Conservation (phyloP, 768 basidiomycete species). For the Mycena belliarum region DNA sequence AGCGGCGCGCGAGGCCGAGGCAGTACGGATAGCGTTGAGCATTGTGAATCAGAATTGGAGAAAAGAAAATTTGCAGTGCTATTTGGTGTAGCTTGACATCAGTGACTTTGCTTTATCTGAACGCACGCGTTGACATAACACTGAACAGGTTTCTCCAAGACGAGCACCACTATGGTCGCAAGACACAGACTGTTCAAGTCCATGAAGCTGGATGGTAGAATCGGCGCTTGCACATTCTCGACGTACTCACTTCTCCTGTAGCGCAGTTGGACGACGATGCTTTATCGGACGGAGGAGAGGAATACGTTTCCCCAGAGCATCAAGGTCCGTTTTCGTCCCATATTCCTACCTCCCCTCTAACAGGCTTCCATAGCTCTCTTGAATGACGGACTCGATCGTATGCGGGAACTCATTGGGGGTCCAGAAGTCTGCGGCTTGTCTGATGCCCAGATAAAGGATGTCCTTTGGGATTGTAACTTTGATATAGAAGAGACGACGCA, state of each 20-base stretch:
- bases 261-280: conserved; percentile 84
- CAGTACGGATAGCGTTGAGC: conserved; percentile 52
- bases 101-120: too few species aligned
- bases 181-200: conserved; percentile 89
- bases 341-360: conserved; percentile 13
- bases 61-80: neutral
- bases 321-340: conserved; percentile 51
- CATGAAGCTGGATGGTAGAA: conserved; percentile 72
- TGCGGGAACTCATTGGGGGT: conserved; percentile 67
- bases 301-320: conserved; percentile 81
- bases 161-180: conserved; percentile 58
- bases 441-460: conserved; percentile 74
- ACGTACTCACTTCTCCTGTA: conserved; percentile 30
- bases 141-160: neutral
- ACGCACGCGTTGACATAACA: too few species aligned
- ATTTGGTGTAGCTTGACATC: neutral
- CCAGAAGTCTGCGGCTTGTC: conserved; percentile 66
- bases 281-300: conserved; percentile 75
- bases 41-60: conserved; percentile 40
- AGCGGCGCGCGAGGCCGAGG: conserved; percentile 16
- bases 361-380: conserved; percentile 52
- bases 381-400: conserved; percentile 66
- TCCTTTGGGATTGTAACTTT: conserved; percentile 88
- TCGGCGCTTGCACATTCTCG: neutral
- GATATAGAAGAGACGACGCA: conserved; percentile 75